Conservation (phyloP, 1,284 basidiomycete species). For the Serendipita sp. region DNA sequence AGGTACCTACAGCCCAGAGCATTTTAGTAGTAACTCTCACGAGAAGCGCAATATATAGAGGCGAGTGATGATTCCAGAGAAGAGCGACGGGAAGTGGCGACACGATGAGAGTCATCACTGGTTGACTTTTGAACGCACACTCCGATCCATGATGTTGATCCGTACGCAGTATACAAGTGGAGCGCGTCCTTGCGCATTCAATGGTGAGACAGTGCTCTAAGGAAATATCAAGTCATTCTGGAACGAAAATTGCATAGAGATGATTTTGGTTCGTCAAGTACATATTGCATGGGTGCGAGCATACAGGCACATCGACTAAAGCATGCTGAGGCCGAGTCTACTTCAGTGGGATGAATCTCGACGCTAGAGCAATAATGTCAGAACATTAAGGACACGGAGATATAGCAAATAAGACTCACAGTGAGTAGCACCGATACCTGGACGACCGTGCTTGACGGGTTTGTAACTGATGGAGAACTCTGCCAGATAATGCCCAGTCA, state of each 20-base stretch:
- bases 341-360: constrained; percentile 46
- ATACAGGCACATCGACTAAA: neutral
- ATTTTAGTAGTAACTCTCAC: no score
- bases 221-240: no score
- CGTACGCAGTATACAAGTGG: no score
- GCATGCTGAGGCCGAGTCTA: constrained; percentile 21
- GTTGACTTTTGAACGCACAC: no score
- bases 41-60: no score
- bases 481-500: constrained; percentile 98
- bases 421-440: constrained; percentile 94
- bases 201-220: no score
- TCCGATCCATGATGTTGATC: no score
- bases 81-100: no score
- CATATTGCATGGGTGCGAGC: neutral
- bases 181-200: no score
- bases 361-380: constrained; percentile 17
- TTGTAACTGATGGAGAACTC: constrained; percentile 93
- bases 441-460: constrained; percentile 98
- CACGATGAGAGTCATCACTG: no score
- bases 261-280: neutral
- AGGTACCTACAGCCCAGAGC: no score
- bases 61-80: no score
- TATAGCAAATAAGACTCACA: constrained; percentile 26
- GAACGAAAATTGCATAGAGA: neutral
- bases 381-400: neutral